These are phyloP conservation scores for Vigna radiata DNA, from an alignment of 306 rosid genomes.

Conservation along the genomic window DNA sequence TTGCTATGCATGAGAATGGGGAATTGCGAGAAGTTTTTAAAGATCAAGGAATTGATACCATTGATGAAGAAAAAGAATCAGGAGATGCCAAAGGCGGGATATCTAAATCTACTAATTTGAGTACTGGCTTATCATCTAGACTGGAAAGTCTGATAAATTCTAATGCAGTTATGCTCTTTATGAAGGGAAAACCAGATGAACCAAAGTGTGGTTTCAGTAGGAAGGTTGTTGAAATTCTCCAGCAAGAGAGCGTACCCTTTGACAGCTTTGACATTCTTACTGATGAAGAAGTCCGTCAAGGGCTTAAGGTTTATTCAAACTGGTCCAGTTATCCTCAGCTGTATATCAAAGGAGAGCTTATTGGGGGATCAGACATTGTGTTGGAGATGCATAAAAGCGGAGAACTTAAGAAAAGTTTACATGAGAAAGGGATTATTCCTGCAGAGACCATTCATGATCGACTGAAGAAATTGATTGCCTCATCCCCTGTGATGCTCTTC, in stretches of 20 bases:
- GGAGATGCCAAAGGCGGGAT: constrained; percentile 67
- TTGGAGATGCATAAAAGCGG: constrained; percentile 97
- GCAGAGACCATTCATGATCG: constrained; percentile 71
- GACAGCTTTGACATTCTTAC: constrained; percentile 82
- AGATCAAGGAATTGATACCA: constrained; percentile 69
- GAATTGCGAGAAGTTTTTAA: constrained; percentile 77
- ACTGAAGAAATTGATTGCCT: constrained; percentile 66
- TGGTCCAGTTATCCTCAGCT: constrained; percentile 98
- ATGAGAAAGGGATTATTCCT: constrained; percentile 64
- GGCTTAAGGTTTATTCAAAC: constrained; percentile 88
- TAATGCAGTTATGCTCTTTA: constrained; percentile 77
- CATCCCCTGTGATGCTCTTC: constrained; percentile 87
- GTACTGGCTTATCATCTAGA: constrained; percentile 62
- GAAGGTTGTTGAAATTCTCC: constrained; percentile 90
- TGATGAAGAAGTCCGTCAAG: constrained; percentile 89
- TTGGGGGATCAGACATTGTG: constrained; percentile 94
- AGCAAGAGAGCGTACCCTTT: constrained; percentile 77
- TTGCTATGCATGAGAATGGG: constrained; percentile 94
- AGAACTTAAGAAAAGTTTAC: constrained; percentile 70
- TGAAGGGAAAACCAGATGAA: constrained; percentile 91
- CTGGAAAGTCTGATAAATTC: constrained; percentile 71
- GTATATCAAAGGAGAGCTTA: constrained; percentile 76
- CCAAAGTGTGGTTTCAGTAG: constrained; percentile 95
- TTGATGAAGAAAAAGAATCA: constrained; percentile 52
- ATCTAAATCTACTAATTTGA: constrained; percentile 66